Base-by-base conservation (phyloP, 768 basidiomycete species). In the Mycena sanguinolenta region DNA sequence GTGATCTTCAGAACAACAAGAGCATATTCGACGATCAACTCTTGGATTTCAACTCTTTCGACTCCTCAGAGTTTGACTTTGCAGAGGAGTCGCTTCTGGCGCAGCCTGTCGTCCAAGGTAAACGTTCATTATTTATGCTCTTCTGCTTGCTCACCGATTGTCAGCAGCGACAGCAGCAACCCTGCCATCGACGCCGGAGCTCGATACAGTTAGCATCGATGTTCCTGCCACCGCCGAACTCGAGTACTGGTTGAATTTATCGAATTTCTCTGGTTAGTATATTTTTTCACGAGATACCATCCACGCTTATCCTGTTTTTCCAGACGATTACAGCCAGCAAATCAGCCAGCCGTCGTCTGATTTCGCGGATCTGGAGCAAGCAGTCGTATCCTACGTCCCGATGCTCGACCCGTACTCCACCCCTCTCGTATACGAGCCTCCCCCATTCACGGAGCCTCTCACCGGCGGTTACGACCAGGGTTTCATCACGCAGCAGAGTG, bases 11-110 rank as follows among this genome's bases (percentile, higher is more conserved):
- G 0, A 78, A 79, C 0, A 69, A 75, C 30, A 69, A 73, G 0
- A 65, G 64, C 0, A 72, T 76, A 17, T 74, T 77, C 3, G 79
- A 83, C 0, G 75, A 73, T 0, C n/a, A 73, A 4, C 78, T 65
- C 0, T 69, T 82, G 58, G 78, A 84, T 42, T 76, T 86, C 0
- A 76, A 82, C 9, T 27, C 84, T 58, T 81, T 81, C 36, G 72
- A 74, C 9, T 64, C 78, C 0, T 77, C 82, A 0, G 58, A 50
- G 14, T 71, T 69, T 10, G 73, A 68, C 39, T 49, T 71, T 54
- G 13, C 16, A 58, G 65, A 52, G 14, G 70, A 63, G 27, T n/a
- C 39, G 30, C 2, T 46, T 19, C 10, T 54, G 12, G 16, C 49
- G 2, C 34, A 52, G 12, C 49, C 53, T 25, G 53, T 49, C n/a